These are phyloP conservation scores for Annulohypoxylon truncatum DNA, from an alignment of 2,329 filamentous ascomycete species.

Conservation along the genomic window DNA sequence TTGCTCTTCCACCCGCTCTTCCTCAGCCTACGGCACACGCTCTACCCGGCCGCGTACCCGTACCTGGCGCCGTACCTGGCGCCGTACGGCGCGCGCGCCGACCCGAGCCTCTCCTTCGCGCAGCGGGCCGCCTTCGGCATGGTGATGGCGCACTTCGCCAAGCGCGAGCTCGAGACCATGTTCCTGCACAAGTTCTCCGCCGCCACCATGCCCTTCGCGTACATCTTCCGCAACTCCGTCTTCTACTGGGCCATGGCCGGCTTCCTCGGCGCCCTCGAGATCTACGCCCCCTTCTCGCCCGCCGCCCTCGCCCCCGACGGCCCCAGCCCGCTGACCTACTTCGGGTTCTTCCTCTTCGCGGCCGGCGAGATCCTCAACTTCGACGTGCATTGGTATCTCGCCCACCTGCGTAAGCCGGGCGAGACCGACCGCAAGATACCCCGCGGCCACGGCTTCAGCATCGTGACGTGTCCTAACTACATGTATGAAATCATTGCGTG, in stretches of 20 bases:
- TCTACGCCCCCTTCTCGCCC: constrained; percentile 80
- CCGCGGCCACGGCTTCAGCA: constrained; percentile 81
- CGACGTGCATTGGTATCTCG: constrained; percentile 81
- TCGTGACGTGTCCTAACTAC: constrained; percentile 98
- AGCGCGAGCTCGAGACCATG: constrained; percentile 94
- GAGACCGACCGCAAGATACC: constrained; percentile 91
- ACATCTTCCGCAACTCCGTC: constrained; percentile 94
- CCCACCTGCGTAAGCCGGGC: constrained; percentile 79
- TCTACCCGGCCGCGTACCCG: constrained; percentile 67
- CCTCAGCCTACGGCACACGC: constrained; percentile 77
- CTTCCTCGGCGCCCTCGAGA: constrained; percentile 82
- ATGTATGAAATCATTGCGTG: constrained; percentile 91
- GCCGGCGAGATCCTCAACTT: constrained; percentile 86
- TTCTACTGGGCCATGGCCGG: constrained; percentile 95
- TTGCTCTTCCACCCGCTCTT: constrained; percentile 85
- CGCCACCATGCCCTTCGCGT: constrained; percentile 89
- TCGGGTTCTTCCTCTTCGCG: constrained; percentile 77
- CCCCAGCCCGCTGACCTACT: constrained; percentile 65
- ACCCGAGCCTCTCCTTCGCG: constrained; percentile 66
- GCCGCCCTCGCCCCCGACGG: constrained; percentile 65
- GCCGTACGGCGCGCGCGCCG: constrained; percentile 52
- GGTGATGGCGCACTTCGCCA: constrained; percentile 86
- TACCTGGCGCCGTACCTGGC: constrained; percentile 59
- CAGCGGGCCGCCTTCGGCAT: constrained; percentile 81
- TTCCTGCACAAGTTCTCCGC: constrained; percentile 96